Conservation (phyloP, 2,329 filamentous ascomycete genomes). For the Didymella arachidicola region DNA sequence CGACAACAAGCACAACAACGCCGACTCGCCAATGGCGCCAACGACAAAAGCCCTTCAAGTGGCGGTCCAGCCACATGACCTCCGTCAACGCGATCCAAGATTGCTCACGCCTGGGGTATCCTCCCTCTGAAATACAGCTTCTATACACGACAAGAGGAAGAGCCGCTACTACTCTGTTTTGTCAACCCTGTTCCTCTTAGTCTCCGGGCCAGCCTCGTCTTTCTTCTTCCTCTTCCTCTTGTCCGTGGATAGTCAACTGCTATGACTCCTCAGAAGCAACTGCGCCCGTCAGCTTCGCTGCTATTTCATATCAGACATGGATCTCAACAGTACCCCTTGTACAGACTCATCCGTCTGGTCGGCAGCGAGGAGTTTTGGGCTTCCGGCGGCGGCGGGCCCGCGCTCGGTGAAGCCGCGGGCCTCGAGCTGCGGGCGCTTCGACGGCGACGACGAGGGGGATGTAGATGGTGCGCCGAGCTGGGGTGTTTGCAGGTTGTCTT, state of each 20-base stretch:
- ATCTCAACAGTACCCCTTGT: slow-evolving; percentile 55
- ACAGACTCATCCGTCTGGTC: slow-evolving; percentile 70
- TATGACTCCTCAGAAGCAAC: slow-evolving; percentile 24
- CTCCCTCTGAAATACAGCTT: background rate
- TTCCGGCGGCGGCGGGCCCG: slow-evolving; percentile 63
- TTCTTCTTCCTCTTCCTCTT: slow-evolving; percentile 19
- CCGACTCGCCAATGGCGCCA: background rate
- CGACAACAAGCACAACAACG: background rate
- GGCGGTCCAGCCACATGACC: background rate
- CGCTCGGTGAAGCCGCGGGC: slow-evolving; percentile 72
- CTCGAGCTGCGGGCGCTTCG: slow-evolving; percentile 61
- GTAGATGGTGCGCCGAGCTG: slow-evolving; percentile 33
- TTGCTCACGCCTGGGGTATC: slow-evolving; percentile 5
- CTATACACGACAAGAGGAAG: slow-evolving; percentile 16
- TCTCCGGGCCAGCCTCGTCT: slow-evolving; percentile 4
- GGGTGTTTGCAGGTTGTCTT: slow-evolving; percentile 39
- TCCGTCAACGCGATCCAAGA: background rate
- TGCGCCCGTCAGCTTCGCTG: slow-evolving; percentile 15
- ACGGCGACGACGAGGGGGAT: slow-evolving; percentile 17
- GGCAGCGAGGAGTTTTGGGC: slow-evolving; percentile 67
- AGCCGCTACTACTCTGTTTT: slow-evolving; percentile 8
- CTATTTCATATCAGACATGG: slow-evolving; percentile 17
- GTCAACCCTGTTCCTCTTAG: slow-evolving; percentile 14
- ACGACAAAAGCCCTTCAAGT: background rate
- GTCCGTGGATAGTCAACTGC: slow-evolving; percentile 24